Evolutionary conservation across 163 green algal genomes (phyloP).

Genomic region (Scenedesmus sp.): DNA sequence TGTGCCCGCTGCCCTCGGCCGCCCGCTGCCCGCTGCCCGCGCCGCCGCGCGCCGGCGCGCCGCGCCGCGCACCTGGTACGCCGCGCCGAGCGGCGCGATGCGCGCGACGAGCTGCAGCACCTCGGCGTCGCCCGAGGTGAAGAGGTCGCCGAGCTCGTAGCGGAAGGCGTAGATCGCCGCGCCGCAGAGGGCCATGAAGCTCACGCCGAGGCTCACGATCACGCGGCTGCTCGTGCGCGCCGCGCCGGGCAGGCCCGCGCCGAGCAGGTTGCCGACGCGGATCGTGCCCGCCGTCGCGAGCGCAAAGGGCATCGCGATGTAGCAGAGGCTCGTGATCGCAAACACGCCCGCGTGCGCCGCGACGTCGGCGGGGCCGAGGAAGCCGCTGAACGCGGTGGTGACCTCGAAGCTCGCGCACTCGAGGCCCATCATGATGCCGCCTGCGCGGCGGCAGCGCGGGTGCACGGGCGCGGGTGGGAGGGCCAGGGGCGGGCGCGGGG

Average conservation of each 20-base stretch:
- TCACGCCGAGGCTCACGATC: conserved; percentile 46
- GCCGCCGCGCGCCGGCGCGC: conserved; percentile 14
- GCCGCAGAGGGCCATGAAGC: conserved; percentile 52
- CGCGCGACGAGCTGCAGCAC: conserved; percentile 43
- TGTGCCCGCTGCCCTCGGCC: background rate
- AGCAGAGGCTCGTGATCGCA: conserved; percentile 60
- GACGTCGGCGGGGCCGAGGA: conserved; percentile 54
- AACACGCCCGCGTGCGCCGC: conserved; percentile 66
- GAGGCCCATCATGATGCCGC: conserved; percentile 63
- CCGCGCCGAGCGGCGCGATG: conserved; percentile 55
- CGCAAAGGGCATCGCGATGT: conserved; percentile 69
- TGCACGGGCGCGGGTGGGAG: no score
- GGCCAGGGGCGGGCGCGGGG: no score
- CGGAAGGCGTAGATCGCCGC: conserved; percentile 45
- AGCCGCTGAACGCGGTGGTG: conserved; percentile 66
- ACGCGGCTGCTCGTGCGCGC: conserved; percentile 35
- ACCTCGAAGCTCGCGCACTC: conserved; percentile 67
- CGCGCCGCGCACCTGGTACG: conserved; percentile 53
- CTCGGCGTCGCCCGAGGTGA: conserved; percentile 47
- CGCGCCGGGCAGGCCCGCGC: conserved; percentile 40
- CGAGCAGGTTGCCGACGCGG: conserved; percentile 69
- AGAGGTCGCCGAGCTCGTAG: conserved; percentile 53
- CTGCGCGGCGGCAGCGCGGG: conserved; percentile 12
- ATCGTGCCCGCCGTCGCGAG: conserved; percentile 62
- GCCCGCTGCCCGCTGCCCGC: conserved; percentile 24